Base-by-base conservation (phyloP, 179 eudicot genomes). In the Corrigiola litoralis region DNA sequence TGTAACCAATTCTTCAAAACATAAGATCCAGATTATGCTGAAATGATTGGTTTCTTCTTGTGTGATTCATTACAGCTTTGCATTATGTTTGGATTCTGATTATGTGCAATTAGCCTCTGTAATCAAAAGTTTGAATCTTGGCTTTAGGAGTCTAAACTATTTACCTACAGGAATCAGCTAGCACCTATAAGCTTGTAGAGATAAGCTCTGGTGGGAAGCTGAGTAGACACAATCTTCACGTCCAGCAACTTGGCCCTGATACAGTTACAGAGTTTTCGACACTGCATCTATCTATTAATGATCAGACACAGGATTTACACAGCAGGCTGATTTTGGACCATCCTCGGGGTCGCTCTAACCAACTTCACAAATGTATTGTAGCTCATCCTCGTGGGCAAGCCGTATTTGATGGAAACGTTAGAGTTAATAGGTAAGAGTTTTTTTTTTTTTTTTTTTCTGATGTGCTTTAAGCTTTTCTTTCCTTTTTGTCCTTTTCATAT, bases 351-450 rank as follows among this genome's bases (percentile, higher is more conserved):
- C 45, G 57, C 75, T 76, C 97, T 37, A 78, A 79, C 71, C 99
- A 94, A 69, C 91, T 94, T 79, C 99, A 94, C 71, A 94, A 94
- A 81, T 90, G 97, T 78, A 94, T 94, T 68, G 95, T 87, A 28
- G 95, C 91, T 64, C 97, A 90, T 78, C 75, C 98, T 1, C 77
- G 70, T 12, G 97, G 98, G 53, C 97, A 92, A 61, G 97, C 86
- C 52, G 94, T 92, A 13, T 92, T 92, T 78, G 97, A 92, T 79
- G 98, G 98, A 51, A 92, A 92, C 60, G 75, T 92, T 34, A 76
- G 79, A 75, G 98, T 92, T 61, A 90, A 87, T 75, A 84, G 97
- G 97, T 92, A 66, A 55, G 56, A 18, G 48, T 27, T 56, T 34
- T 25, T 34, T 14, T 46, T 58, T 38, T 36, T 27, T 24, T n/a